phyloP scores from a whole-genome alignment of 108 stramenopile species.

The Chaetoceros tenuissimus region DNA sequence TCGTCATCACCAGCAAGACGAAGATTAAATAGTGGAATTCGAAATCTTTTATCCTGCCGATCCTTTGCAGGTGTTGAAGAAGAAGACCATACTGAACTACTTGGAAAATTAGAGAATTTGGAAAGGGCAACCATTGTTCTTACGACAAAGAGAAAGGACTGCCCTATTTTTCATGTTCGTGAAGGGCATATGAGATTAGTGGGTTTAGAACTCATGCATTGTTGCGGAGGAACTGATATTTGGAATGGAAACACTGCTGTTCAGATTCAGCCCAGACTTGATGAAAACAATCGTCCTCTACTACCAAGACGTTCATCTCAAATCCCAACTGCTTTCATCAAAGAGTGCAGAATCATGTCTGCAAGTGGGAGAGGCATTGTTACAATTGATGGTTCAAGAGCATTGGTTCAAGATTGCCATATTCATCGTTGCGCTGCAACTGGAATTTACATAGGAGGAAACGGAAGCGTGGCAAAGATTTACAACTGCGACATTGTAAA shows the following conservation, averaged over 20 bases:
- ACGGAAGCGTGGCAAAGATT: constrained; percentile 39
- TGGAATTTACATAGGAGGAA: constrained; percentile 69
- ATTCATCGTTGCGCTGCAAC: constrained; percentile 79
- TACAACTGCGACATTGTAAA: constrained; percentile 48
- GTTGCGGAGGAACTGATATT: constrained; percentile 51
- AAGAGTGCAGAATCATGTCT: constrained; percentile 46
- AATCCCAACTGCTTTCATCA: constrained; percentile 36
- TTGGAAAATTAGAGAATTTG: constrained; percentile 5
- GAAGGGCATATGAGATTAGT: constrained; percentile 37
- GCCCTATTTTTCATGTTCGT: constrained; percentile 55
- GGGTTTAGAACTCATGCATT: constrained; percentile 48
- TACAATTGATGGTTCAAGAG: constrained; percentile 59
- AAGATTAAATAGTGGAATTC: not conserved
- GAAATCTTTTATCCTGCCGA: constrained; percentile 5
- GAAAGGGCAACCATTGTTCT: constrained; percentile 45
- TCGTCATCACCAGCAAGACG: not conserved
- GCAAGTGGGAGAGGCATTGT: constrained; percentile 65
- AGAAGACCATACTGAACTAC: constrained; percentile 5
- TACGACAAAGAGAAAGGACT: constrained; percentile 35
- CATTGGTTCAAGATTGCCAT: constrained; percentile 34
- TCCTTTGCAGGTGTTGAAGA: constrained; percentile 5
- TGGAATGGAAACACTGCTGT: constrained; percentile 83
- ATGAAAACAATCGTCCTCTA: constrained; percentile 17
- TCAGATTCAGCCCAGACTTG: constrained; percentile 60
- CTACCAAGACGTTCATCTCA: constrained; percentile 14